phyloP scores from a whole-genome alignment of 208 protist species.

The Acanthamoeba castellanii region DNA sequence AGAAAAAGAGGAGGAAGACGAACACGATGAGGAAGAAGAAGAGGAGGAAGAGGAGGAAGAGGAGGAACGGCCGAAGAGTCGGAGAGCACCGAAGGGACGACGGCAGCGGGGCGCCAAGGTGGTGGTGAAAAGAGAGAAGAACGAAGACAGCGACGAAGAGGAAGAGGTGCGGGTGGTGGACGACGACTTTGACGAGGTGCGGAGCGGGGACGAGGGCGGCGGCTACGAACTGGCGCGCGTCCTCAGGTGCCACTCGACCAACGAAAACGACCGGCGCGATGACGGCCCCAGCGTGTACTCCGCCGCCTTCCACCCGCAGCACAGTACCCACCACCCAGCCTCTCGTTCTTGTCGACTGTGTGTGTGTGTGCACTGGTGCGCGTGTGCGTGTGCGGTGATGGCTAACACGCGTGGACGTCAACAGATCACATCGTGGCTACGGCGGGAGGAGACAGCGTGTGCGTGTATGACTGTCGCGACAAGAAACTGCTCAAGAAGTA shows the following conservation, averaged over 20 bases:
- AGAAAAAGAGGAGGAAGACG: constrained; percentile 21
- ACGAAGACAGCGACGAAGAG: background rate
- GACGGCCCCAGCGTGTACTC: background rate
- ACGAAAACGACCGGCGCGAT: background rate
- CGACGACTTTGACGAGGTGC: background rate
- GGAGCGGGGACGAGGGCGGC: background rate
- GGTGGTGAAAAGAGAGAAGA: background rate
- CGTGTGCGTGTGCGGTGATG: background rate
- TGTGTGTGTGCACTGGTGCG: background rate
- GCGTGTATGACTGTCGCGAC: background rate
- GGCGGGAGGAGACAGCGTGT: constrained; percentile 10
- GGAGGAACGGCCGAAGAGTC: background rate
- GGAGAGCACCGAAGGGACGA: background rate
- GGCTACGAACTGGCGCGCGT: constrained; percentile 2
- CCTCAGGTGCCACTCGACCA: background rate
- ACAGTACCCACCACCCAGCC: background rate
- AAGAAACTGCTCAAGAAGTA: constrained; percentile 11
- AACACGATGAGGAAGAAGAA: background rate
- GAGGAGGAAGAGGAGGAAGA: background rate
- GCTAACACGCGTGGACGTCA: background rate
- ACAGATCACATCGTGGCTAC: background rate
- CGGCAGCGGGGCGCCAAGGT: background rate
- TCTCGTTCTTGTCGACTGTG: background rate
- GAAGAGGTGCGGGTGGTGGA: background rate
- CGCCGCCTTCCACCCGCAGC: background rate